Conservation (phyloP, 495 filamentous ascomycete genomes). For the Xylaria sp. region DNA sequence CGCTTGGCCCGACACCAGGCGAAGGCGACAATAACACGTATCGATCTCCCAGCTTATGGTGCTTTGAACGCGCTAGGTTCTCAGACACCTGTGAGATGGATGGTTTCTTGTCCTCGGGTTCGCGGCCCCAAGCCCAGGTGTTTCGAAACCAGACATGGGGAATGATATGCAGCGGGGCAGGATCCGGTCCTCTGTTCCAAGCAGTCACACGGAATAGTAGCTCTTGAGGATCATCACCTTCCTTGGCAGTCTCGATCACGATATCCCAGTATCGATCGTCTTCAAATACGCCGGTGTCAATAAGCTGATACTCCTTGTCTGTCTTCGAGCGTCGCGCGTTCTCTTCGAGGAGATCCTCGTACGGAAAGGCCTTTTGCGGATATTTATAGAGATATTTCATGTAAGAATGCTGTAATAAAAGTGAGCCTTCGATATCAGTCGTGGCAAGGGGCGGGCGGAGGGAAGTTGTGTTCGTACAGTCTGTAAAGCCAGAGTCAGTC, state of each 20-base stretch:
- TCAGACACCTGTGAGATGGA: slow-evolving; percentile 68
- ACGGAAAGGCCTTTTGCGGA: slow-evolving; percentile 89
- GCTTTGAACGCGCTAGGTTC: slow-evolving; percentile 73
- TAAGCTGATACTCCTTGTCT: slow-evolving; percentile 88
- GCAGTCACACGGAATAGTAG: slow-evolving; percentile 93
- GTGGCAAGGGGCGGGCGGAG: not conserved
- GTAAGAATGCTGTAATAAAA: slow-evolving; percentile 78
- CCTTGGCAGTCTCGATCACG: slow-evolving; percentile 95
- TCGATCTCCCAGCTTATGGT: slow-evolving; percentile 78
- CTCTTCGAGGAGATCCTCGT: slow-evolving; percentile 82
- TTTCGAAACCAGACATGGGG: slow-evolving; percentile 98
- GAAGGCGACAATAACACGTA: slow-evolving; percentile 89
- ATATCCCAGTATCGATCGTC: slow-evolving; percentile 97
- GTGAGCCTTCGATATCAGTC: slow-evolving; percentile 33
- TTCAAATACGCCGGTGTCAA: slow-evolving; percentile 91
- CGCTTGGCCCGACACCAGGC: slow-evolving; percentile 76
- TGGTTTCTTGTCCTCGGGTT: slow-evolving; percentile 75
- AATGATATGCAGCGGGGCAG: slow-evolving; percentile 89
- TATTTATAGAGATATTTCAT: slow-evolving; percentile 99
- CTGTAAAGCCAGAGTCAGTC: slow-evolving; percentile 32
- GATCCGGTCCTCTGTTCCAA: slow-evolving; percentile 92
- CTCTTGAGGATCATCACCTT: slow-evolving; percentile 85
- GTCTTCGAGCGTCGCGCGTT: slow-evolving; percentile 76
- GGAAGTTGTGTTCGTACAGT: slow-evolving; percentile 46
- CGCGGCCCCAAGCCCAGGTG: slow-evolving; percentile 91